Conservation (phyloP, 2,329 filamentous ascomycete genomes). For the Aspergillus tamarii region DNA sequence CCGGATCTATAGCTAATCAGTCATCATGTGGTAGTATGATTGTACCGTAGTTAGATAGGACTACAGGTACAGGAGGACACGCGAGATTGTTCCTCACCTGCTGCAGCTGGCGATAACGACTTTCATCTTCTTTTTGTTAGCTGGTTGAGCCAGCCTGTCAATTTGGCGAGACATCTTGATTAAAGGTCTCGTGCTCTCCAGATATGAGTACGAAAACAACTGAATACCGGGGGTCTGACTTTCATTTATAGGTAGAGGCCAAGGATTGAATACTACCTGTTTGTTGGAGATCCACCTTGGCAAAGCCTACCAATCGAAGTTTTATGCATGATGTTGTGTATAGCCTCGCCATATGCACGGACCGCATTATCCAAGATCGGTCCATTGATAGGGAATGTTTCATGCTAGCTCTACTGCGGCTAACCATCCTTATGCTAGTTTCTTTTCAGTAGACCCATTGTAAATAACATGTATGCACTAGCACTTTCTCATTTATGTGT, state of each 20-base stretch:
- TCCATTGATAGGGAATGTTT: no score
- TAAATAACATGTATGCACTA: no score
- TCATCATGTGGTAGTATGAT: background rate
- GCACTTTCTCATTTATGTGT: no score
- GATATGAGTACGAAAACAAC: background rate
- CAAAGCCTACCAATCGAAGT: background rate
- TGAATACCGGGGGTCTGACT: background rate
- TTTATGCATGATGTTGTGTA: background rate
- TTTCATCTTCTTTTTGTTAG: conserved; percentile 21
- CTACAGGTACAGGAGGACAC: background rate
- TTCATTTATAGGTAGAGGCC: background rate
- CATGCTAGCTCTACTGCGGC: no score
- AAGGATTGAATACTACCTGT: rapidly evolving
- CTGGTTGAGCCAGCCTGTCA: conserved; percentile 21
- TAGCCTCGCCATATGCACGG: no score
- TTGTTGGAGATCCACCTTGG: background rate
- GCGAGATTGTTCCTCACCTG: conserved; percentile 12
- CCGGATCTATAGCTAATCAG: conserved; percentile 21
- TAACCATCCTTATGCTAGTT: no score
- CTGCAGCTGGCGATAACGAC: conserved; percentile 28
- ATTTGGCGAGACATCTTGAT: conserved; percentile 26
- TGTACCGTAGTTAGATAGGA: rapidly evolving
- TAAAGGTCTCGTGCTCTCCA: background rate
- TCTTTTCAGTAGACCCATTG: no score
- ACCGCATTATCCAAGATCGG: no score